Conservation (phyloP, 371 early-diverging fungal species). For the Apophysomyces trapeziformis region DNA sequence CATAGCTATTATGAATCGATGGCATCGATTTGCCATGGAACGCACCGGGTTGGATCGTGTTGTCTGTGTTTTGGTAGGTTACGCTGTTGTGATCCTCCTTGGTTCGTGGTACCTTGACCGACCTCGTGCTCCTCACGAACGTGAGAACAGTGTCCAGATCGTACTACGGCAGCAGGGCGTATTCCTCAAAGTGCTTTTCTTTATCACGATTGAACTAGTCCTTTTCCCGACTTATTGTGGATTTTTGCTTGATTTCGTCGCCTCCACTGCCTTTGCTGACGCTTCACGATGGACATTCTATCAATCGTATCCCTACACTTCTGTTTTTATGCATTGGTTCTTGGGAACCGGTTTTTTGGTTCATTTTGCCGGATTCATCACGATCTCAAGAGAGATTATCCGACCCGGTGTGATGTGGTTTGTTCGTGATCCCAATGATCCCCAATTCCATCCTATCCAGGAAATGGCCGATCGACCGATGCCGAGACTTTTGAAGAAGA, state of each 20-base stretch:
- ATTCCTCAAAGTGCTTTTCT: constrained; percentile 66
- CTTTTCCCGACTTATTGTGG: constrained; percentile 86
- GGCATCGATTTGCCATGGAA: constrained; percentile 42
- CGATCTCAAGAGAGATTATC: constrained; percentile 71
- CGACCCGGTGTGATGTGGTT: constrained; percentile 94
- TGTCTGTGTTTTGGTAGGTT: constrained; percentile 42
- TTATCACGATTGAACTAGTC: constrained; percentile 79
- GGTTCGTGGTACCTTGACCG: constrained; percentile 35
- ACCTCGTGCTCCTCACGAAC: background rate
- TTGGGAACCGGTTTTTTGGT: constrained; percentile 88
- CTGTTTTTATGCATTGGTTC: constrained; percentile 83
- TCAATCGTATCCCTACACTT: constrained; percentile 65
- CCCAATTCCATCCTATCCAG: constrained; percentile 83
- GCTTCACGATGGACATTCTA: constrained; percentile 57
- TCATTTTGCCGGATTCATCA: constrained; percentile 78
- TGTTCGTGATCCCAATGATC: constrained; percentile 90
- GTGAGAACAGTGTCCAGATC: constrained; percentile 2
- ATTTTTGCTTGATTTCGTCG: constrained; percentile 73
- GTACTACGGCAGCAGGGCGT: constrained; percentile 50
- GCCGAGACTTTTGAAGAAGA: constrained; percentile 67
- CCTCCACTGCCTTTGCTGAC: constrained; percentile 72
- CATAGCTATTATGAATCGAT: constrained; percentile 22
- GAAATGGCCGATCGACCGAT: constrained; percentile 81
- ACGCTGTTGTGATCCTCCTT: constrained; percentile 30
- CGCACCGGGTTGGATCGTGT: constrained; percentile 36